These are phyloP conservation scores for Omphalotus guepiniiformis DNA, from an alignment of 768 basidiomycete species.

Conservation along the genomic window DNA sequence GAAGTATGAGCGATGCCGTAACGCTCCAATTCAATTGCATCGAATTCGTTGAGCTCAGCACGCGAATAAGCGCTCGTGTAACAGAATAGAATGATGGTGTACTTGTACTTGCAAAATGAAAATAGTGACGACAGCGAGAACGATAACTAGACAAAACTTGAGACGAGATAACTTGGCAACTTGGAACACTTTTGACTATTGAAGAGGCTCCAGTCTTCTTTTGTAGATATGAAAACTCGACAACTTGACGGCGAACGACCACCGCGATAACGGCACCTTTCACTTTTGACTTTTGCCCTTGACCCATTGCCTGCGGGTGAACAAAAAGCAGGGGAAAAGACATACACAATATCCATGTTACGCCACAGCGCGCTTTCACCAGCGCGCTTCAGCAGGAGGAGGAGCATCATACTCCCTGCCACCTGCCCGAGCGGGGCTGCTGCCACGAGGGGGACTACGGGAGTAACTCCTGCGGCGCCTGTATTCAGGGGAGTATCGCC, in stretches of 20 bases:
- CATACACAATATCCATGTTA: too few species aligned
- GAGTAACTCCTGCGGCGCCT: constrained; percentile 74
- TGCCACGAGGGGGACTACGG: constrained; percentile 74
- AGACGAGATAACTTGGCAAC: constrained; percentile 59
- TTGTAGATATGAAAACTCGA: constrained; percentile 39
- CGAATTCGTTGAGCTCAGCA: neutral
- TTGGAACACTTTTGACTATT: constrained; percentile 45
- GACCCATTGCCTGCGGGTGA: constrained; percentile 14
- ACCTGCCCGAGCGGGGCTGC: constrained; percentile 35
- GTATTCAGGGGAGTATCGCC: constrained; percentile 75
- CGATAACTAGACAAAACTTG: constrained; percentile 51
- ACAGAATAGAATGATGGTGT: constrained; percentile 18
- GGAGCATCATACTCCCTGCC: constrained; percentile 44
- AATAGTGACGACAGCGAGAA: constrained; percentile 44
- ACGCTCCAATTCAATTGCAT: neutral
- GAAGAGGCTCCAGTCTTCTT: constrained; percentile 48
- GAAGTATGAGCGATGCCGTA: too few species aligned
- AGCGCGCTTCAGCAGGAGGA: constrained; percentile 45
- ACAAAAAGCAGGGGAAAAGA: constrained; percentile 14
- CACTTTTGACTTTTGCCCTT: constrained; percentile 41
- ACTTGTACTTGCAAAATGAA: constrained; percentile 41
- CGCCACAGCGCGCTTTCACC: too few species aligned
- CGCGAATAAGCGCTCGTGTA: constrained; percentile 6
- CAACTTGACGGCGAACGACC: constrained; percentile 39
- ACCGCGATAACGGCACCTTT: constrained; percentile 39